Percentiles rank a stretch among this genome's conserved stretches.
Conservation (phyloP, 495 filamentous ascomycete genomes). For the Aspergillus diversus region DNA sequence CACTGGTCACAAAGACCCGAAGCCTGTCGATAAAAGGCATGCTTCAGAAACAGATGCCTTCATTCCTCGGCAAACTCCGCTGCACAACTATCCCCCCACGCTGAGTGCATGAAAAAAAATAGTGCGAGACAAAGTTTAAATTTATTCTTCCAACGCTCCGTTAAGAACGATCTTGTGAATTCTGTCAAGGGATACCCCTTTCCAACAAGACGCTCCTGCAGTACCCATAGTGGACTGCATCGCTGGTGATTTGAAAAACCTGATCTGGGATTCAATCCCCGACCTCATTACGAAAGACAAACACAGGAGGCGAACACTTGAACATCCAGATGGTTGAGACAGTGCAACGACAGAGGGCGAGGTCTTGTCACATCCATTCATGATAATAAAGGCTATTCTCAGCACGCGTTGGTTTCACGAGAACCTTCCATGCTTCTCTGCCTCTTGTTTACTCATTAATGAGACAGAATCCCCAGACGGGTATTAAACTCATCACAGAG, state of each 20-base stretch:
- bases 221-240: conserved; percentile 67
- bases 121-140: conserved; percentile 26
- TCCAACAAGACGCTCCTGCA: conserved; percentile 63
- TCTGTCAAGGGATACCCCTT: conserved; percentile 40
- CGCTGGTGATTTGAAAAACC: conserved; percentile 52
- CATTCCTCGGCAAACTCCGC: conserved; percentile 54
- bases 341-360: neutral
- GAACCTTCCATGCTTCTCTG: neutral
- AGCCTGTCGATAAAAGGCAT: conserved; percentile 29
- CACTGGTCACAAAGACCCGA: conserved; percentile 52
- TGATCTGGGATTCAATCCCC: neutral
- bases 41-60: conserved; percentile 65
- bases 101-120: conserved; percentile 34
- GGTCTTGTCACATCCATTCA: neutral
- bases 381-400: neutral
- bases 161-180: conserved; percentile 60
- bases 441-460: neutral
- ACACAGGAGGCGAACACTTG: no score
- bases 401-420: neutral
- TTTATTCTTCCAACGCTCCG: conserved; percentile 77
- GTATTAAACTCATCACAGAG: no score
- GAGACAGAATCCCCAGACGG: neutral
- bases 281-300: no score
- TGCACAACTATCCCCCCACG: conserved; percentile 20
- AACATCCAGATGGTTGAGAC: neutral